Conservation (phyloP, 345 rosid genomes). For the Kandelia obovata region DNA sequence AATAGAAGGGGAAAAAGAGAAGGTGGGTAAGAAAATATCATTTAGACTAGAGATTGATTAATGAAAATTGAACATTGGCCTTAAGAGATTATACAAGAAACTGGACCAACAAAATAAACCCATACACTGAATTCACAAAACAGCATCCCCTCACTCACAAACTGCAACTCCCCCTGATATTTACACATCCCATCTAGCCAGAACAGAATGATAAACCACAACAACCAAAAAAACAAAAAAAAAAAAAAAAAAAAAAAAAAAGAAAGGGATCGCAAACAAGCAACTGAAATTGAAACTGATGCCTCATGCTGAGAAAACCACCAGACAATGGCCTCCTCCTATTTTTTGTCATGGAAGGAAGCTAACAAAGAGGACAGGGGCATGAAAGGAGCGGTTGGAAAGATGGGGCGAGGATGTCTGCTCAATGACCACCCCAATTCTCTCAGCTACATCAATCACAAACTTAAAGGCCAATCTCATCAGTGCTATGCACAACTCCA, state of each 20-base stretch:
- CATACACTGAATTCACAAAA: neutral
- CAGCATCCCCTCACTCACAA: neutral
- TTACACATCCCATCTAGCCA: neutral
- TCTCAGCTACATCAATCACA: conserved; percentile 4
- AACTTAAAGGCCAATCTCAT: conserved; percentile 7
- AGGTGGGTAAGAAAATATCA: neutral
- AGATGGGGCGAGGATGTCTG: neutral
- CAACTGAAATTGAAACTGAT: neutral
- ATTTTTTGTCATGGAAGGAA: neutral
- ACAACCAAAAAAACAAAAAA: neutral
- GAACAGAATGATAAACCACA: neutral
- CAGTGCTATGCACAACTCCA: conserved; percentile 16
- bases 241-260: neutral
- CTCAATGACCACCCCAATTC: conserved; percentile 2
- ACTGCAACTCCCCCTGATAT: neutral
- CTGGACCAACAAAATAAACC: neutral
- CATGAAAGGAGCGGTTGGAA: neutral
- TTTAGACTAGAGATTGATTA: neutral
- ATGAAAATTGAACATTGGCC: neutral
- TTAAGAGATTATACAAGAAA: neutral
- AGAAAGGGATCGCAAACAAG: neutral
- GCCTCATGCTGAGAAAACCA: neutral
- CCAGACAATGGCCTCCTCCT: neutral
- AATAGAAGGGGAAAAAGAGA: too few species aligned
- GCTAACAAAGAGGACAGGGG: neutral